Conservation (phyloP, 257 asterid species). For the Lycium ferocissimum region DNA sequence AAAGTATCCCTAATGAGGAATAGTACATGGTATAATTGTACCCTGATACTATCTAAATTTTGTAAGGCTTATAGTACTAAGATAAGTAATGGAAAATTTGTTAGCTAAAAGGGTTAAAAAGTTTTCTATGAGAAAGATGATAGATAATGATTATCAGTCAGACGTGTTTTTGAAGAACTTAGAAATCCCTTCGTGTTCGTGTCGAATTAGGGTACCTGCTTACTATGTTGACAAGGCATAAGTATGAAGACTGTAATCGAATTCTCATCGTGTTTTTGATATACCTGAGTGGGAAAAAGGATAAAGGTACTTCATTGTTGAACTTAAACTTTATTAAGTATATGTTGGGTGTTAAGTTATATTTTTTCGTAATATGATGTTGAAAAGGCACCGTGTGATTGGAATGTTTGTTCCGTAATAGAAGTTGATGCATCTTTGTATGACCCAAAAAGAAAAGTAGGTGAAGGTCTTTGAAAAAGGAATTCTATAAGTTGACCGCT, state of each 20-base stretch:
- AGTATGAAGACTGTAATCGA: not conserved
- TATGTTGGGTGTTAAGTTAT: not conserved
- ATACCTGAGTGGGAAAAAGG: not conserved
- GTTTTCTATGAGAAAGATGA: not conserved
- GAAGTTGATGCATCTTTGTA: conserved; percentile 5
- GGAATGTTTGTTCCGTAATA: not conserved
- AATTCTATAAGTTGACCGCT: not conserved
- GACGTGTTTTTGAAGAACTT: not conserved
- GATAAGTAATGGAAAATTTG: not conserved
- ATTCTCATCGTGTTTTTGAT: not conserved
- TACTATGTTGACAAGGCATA: not conserved
- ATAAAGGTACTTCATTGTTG: not conserved
- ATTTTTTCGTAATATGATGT: not conserved
- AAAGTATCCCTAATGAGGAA: not conserved
- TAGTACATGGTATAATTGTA: not conserved
- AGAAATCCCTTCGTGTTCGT: not conserved
- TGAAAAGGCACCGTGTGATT: not conserved
- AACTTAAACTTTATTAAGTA: not conserved
- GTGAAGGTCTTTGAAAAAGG: not conserved
- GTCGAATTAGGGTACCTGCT: not conserved
- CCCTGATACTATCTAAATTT: not conserved
- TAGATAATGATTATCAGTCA: not conserved
- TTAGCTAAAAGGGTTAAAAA: not conserved
- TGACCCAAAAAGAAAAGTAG: not conserved
- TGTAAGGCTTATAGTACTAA: not conserved